Conservation (phyloP, 164 flowering plant genomes). For the Piper longum region DNA sequence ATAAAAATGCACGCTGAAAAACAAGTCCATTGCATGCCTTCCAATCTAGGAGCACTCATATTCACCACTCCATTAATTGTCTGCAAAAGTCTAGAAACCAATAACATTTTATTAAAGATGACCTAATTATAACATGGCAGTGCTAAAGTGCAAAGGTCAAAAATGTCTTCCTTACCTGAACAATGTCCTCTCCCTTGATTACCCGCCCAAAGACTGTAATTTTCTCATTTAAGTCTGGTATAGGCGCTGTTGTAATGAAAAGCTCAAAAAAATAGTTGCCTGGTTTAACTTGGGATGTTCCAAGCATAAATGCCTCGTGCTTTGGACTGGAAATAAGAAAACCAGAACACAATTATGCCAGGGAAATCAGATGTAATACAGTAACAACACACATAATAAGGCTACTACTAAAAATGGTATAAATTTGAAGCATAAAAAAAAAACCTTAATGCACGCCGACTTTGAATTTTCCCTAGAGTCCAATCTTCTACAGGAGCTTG, state of each 20-base stretch:
- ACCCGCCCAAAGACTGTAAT: constrained; percentile 79
- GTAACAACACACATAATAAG: not conserved
- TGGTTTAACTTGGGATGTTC: constrained; percentile 61
- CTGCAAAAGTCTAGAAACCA: not conserved
- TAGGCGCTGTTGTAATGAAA: constrained; percentile 80
- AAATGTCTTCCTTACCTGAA: constrained; percentile 38
- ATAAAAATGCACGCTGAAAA: no score
- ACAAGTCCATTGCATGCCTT: no score
- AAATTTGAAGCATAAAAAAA: constrained; percentile 1
- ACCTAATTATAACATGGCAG: no score
- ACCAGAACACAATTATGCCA: not conserved
- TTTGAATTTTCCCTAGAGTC: constrained; percentile 51
- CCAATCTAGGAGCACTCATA: no score
- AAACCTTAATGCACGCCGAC: constrained; percentile 46
- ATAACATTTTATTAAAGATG: no score
- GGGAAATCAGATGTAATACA: not conserved
- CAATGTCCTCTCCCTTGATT: constrained; percentile 79
- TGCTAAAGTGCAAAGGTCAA: not conserved
- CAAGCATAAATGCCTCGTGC: constrained; percentile 95
- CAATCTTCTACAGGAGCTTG: constrained; percentile 67
- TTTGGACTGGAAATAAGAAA: constrained; percentile 36
- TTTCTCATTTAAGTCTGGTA: constrained; percentile 72
- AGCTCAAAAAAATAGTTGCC: constrained; percentile 48
- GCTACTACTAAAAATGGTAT: not conserved
- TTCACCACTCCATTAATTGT: no score